Conservation (phyloP, 495 filamentous ascomycete genomes). For the Massariosphaeria phaeospora region DNA sequence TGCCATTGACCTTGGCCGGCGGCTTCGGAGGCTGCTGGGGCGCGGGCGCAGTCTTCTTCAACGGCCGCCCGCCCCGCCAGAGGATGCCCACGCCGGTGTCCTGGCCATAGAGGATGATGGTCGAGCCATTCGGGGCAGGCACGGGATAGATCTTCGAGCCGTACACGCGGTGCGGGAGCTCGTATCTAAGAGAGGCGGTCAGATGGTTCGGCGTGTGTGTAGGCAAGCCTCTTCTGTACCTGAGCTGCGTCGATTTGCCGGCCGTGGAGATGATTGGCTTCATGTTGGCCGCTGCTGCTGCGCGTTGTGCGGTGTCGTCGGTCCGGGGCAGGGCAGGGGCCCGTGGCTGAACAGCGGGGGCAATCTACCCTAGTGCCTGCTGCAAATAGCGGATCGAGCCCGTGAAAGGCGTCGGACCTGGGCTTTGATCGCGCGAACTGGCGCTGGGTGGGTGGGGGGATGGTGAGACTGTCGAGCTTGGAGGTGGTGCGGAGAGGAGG, state of each 20-base stretch:
- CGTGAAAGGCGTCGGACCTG: no score
- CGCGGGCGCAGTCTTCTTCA: conserved; percentile 46
- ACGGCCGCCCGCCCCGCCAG: conserved; percentile 72
- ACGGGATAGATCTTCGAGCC: conserved; percentile 70
- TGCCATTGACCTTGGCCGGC: conserved; percentile 39
- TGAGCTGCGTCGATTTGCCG: conserved; percentile 48
- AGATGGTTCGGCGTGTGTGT: neutral
- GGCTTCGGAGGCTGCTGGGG: conserved; percentile 34
- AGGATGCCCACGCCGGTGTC: conserved; percentile 70
- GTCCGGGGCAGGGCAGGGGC: no score
- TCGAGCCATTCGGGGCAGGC: conserved; percentile 74
- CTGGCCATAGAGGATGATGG: conserved; percentile 75
- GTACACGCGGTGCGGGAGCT: conserved; percentile 68
- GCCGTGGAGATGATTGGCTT: conserved; percentile 34
- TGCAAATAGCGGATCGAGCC: no score
- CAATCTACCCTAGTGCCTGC: no score
- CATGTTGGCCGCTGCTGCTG: conserved; percentile 14
- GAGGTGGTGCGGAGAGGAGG: conserved; percentile 12
- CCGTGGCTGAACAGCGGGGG: no score
- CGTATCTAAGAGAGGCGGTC: conserved; percentile 54
- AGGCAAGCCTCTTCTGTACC: conserved; percentile 39
- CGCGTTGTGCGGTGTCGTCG: no score
- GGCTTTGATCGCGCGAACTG: no score
- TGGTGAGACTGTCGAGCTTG: neutral
- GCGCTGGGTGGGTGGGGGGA: neutral